Evolutionary conservation across 2,329 filamentous ascomycete genomes (phyloP).

Genomic region (Diaporthe humulicola): DNA sequence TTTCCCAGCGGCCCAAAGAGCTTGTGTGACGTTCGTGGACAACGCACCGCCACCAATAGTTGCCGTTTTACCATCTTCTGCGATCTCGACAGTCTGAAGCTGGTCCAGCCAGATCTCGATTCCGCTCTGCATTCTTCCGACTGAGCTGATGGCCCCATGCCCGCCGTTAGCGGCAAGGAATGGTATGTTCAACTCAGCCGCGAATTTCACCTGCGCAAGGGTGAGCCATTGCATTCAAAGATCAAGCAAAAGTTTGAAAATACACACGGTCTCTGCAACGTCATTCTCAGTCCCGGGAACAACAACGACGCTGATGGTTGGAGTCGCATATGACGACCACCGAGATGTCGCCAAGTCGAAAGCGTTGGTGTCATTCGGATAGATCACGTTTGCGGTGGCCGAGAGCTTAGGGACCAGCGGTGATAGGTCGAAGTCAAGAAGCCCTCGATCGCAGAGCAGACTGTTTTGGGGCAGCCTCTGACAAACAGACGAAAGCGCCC

Average conservation of each 20-base stretch:
- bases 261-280: constrained; percentile 60
- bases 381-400: constrained; percentile 22
- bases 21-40: constrained; percentile 60
- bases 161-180: constrained; percentile 67
- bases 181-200: constrained; percentile 59
- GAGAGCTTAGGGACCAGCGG: constrained; percentile 1
- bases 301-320: constrained; percentile 60
- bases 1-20: constrained; percentile 64
- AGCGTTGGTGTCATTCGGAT: constrained; percentile 38
- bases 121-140: constrained; percentile 62
- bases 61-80: constrained; percentile 58
- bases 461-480: not conserved
- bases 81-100: constrained; percentile 57
- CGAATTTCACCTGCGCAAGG: constrained; percentile 57
- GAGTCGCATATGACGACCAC: constrained; percentile 60
- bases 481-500: constrained; percentile 7
- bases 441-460: not conserved
- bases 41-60: constrained; percentile 62
- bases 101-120: constrained; percentile 63
- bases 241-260: constrained; percentile 28
- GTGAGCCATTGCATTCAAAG: not conserved
- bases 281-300: constrained; percentile 62
- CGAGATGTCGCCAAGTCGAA: constrained; percentile 55
- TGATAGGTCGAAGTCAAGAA: not conserved
- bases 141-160: constrained; percentile 64